Base-by-base conservation (phyloP, 495 filamentous ascomycete genomes). In the Margaritispora aquatica region DNA sequence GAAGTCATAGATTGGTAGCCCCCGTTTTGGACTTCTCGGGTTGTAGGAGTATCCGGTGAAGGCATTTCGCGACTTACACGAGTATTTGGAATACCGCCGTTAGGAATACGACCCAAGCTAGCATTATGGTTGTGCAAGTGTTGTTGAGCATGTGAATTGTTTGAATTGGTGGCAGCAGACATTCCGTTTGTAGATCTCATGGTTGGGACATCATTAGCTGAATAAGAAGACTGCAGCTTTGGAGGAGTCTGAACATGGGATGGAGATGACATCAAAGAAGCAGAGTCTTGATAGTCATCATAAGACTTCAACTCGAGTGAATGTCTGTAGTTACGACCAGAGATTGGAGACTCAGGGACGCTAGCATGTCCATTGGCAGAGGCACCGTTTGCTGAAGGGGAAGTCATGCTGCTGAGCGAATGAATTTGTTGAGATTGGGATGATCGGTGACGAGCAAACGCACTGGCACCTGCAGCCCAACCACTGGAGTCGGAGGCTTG, bases 191-290 rank as follows among this genome's bases (percentile, higher is more conserved):
- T 66, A 17, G 61, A 55, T 77, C 92, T 94, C 63, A 90, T 75
- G 1, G 92, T 96, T n/a, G 93, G 88, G 3, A 97, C 75, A 65
- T 97, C 94, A 69, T 86, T 89, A 21, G 91, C 86, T 1, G 94
- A 97, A 72, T 89, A 97, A 1, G 93, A 96, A 2, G 88, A 84
- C 71, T 92, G 88, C 34, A 95, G 71, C 75, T 84, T 92, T 60
- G 78, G 87, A 59, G 73, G 84, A 68, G 76, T 81, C 69, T 78
- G 71, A 36, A 67, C 66, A 47, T 79, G 73, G 1, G 73, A 61
- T 3, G 78, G 66, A 0, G 77, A 71, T 17, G 75, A 67, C 7
- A 71, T 59, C 0, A 71, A 62, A 24, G 71, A 67, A 27, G 67
- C 49, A 0, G 64, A 54, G 8, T 57, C 66, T 34, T 63, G 66